These are phyloP conservation scores for Botrytis fabae DNA, from an alignment of 2,329 filamentous ascomycete species.

Conservation along the genomic window DNA sequence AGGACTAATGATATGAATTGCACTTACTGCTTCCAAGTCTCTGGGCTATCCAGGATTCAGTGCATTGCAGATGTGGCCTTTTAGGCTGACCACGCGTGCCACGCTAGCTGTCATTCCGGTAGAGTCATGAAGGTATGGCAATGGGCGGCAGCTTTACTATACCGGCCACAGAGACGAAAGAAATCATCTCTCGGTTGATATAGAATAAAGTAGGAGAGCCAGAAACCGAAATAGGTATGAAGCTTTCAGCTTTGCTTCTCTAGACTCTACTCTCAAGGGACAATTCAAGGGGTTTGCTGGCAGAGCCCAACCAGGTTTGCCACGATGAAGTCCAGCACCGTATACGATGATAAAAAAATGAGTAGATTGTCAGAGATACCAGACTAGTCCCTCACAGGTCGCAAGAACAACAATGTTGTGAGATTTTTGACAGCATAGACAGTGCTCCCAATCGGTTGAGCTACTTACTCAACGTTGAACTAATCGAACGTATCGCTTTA, in stretches of 20 bases:
- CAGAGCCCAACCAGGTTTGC: neutral
- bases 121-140: neutral
- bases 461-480: too few relatives aligned
- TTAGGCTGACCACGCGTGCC: neutral
- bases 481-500: too few relatives aligned
- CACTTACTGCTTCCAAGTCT: neutral
- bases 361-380: neutral
- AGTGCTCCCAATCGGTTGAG: too few relatives aligned
- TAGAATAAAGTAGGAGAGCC: neutral
- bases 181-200: neutral
- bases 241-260: neutral
- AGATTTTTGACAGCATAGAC: too few relatives aligned
- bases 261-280: neutral
- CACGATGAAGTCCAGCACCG: neutral
- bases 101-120: too few relatives aligned
- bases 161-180: too few relatives aligned
- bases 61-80: neutral
- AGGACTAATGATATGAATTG: neutral
- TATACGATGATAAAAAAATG: rapidly evolving
- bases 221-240: neutral
- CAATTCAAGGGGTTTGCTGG: neutral
- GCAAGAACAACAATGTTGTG: neutral
- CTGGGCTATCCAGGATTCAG: neutral
- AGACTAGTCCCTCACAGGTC: neutral
- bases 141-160: too few relatives aligned